Conservation (phyloP, 2,329 filamentous ascomycete species). For the Rosellinia necatrix region DNA sequence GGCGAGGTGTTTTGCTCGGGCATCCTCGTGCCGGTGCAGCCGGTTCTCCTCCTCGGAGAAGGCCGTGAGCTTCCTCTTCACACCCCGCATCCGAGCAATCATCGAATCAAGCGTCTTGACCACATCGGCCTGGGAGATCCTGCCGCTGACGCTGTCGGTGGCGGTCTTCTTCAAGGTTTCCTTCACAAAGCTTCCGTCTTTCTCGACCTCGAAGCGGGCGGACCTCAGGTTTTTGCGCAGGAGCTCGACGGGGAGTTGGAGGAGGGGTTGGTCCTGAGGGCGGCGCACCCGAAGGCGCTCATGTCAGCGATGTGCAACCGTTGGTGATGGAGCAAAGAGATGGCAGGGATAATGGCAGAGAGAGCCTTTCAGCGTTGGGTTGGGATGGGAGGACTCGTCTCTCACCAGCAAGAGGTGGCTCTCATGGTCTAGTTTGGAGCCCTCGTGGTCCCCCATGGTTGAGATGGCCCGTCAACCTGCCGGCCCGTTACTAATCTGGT, state of each 20-base stretch:
- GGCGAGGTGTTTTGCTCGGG: conserved; percentile 79
- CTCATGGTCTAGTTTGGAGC: conserved; percentile 73
- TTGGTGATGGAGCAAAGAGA: background rate
- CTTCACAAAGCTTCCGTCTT: conserved; percentile 67
- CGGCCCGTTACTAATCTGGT: too few species aligned
- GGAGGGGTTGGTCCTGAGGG: conserved; percentile 83
- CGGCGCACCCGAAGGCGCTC: conserved; percentile 1
- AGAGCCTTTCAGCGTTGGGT: background rate
- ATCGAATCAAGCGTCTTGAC: conserved; percentile 82
- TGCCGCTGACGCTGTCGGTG: conserved; percentile 67
- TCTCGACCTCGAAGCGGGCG: conserved; percentile 76
- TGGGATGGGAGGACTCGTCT: background rate
- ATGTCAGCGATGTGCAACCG: conserved; percentile 7
- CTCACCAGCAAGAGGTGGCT: conserved; percentile 75
- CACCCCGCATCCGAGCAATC: conserved; percentile 79
- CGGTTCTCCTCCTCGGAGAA: conserved; percentile 79
- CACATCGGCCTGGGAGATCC: conserved; percentile 69
- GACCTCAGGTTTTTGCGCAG: conserved; percentile 93
- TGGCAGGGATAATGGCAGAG: background rate
- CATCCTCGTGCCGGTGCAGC: conserved; percentile 75
- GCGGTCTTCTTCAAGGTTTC: conserved; percentile 66
- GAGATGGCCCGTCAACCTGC: background rate
- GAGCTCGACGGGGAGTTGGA: conserved; percentile 90
- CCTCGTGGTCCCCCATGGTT: conserved; percentile 63
- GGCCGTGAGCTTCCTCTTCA: conserved; percentile 83